These are phyloP conservation scores for Theileria parva DNA, from an alignment of 169 alveolate genomes.

Conservation along the genomic window DNA sequence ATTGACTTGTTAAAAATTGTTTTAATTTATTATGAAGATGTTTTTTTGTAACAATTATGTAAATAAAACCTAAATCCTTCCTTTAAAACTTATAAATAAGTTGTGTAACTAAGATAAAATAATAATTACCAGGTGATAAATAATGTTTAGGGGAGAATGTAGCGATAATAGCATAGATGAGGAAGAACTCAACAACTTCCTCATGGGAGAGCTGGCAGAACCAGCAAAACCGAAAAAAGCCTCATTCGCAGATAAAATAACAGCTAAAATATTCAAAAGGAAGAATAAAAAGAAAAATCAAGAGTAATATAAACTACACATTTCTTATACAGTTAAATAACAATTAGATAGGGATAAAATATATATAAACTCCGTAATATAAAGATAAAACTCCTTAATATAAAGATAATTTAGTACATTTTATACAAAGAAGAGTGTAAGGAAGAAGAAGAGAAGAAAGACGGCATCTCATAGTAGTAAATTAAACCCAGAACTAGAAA, in stretches of 20 bases:
- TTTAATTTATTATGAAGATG: neutral
- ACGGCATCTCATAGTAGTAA: slow-evolving; percentile 58
- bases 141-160: slow-evolving; percentile 52
- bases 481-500: slow-evolving; percentile 62
- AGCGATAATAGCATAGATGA: slow-evolving; percentile 65
- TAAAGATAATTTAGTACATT: neutral
- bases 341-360: neutral
- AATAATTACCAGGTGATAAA: neutral
- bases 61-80: neutral
- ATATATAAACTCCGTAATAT: neutral
- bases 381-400: neutral
- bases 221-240: slow-evolving; percentile 26
- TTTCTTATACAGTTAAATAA: neutral
- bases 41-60: neutral
- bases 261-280: slow-evolving; percentile 26
- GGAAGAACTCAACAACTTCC: slow-evolving; percentile 64
- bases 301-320: neutral
- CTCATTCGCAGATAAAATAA: slow-evolving; percentile 51
- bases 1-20: neutral
- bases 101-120: neutral
- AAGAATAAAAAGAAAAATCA: neutral
- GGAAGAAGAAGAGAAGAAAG: slow-evolving; percentile 45
- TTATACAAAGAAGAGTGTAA: neutral
- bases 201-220: slow-evolving; percentile 63
- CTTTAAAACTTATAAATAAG: neutral